A percentile compares a stretch with the other conserved stretches of the same genome.
Conservation (phyloP, 1,284 basidiomycete species). For the Leccinum griseonigrum region DNA sequence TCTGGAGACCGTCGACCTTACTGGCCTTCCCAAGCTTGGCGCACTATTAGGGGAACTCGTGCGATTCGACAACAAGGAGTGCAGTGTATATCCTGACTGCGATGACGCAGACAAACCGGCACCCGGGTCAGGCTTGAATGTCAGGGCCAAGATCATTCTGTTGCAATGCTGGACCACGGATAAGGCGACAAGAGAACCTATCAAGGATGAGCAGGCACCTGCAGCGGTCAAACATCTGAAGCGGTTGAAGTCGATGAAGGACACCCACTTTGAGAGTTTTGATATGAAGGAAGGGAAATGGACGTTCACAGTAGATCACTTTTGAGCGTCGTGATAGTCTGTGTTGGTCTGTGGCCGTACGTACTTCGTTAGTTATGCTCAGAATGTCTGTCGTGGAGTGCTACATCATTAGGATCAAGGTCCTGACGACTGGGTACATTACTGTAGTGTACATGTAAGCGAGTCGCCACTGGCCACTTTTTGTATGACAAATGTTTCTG, state of each 20-base stretch:
- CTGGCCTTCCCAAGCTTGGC: constrained; percentile 76
- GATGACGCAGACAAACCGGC: constrained; percentile 78
- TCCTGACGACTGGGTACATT: constrained; percentile 4
- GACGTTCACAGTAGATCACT: constrained; percentile 94
- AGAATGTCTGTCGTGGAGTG: not conserved
- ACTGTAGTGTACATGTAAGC: constrained; percentile 11
- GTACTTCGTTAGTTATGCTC: not conserved
- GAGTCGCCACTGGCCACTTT: constrained; percentile 1
- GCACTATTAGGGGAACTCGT: constrained; percentile 87
- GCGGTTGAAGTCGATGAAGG: constrained; percentile 81
- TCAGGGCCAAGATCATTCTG: constrained; percentile 78
- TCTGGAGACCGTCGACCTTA: constrained; percentile 90
- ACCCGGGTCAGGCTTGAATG: constrained; percentile 86
- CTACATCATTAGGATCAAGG: constrained; percentile 12
- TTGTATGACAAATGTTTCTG: not conserved
- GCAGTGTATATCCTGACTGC: constrained; percentile 90
- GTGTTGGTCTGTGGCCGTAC: not conserved
- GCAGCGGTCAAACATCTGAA: constrained; percentile 76
- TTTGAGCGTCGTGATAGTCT: constrained; percentile 41
- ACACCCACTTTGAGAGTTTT: constrained; percentile 85
- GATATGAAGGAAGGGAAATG: constrained; percentile 82
- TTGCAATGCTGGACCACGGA: constrained; percentile 88
- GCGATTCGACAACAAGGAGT: constrained; percentile 89
- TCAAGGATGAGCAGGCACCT: constrained; percentile 83
- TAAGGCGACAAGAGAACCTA: constrained; percentile 88